Percentiles rank a stretch among this genome's conserved stretches.
phyloP scores from a whole-genome alignment of 2,329 filamentous ascomycete genomes.

The Nigrograna mackinnonii region DNA sequence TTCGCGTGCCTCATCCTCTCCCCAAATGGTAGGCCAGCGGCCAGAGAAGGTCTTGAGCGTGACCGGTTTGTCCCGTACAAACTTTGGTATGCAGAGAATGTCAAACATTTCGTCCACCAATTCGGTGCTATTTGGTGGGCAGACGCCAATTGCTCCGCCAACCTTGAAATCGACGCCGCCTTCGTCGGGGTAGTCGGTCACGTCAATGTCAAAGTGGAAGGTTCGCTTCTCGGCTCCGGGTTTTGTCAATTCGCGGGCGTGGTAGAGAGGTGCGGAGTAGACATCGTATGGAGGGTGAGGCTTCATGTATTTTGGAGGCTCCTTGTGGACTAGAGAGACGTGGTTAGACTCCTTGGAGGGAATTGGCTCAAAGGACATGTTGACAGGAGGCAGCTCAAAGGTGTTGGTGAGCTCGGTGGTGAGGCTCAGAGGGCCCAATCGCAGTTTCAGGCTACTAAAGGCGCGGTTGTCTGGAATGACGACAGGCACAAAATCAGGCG shows the following conservation, averaged over 20 bases:
- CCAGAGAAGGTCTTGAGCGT: conserved; percentile 77
- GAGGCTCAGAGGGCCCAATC: conserved; percentile 72
- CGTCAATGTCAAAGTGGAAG: conserved; percentile 95
- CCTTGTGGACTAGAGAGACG: conserved; percentile 52
- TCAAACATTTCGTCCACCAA: conserved; percentile 86
- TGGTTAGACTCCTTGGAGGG: conserved; percentile 45
- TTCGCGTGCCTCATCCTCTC: conserved; percentile 81
- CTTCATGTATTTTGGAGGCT: conserved; percentile 88
- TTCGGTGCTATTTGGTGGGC: conserved; percentile 78
- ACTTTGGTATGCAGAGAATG: conserved; percentile 77
- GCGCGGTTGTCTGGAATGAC: conserved; percentile 78
- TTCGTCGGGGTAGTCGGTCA: conserved; percentile 90
- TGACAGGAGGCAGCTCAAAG: conserved; percentile 74
- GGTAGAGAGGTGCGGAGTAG: conserved; percentile 84
- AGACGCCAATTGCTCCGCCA: conserved; percentile 91
- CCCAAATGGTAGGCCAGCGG: conserved; percentile 98
- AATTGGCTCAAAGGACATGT: conserved; percentile 69
- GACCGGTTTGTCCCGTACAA: conserved; percentile 82
- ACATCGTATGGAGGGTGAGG: conserved; percentile 93
- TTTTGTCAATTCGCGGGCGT: conserved; percentile 83
- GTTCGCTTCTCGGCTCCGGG: conserved; percentile 93
- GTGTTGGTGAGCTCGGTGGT: conserved; percentile 72
- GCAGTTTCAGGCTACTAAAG: conserved; percentile 77
- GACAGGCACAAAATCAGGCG: conserved; percentile 51
- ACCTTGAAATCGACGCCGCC: conserved; percentile 91